Base-by-base conservation (phyloP, 73 alveolate species). In the Paramecium biaurelia region DNA sequence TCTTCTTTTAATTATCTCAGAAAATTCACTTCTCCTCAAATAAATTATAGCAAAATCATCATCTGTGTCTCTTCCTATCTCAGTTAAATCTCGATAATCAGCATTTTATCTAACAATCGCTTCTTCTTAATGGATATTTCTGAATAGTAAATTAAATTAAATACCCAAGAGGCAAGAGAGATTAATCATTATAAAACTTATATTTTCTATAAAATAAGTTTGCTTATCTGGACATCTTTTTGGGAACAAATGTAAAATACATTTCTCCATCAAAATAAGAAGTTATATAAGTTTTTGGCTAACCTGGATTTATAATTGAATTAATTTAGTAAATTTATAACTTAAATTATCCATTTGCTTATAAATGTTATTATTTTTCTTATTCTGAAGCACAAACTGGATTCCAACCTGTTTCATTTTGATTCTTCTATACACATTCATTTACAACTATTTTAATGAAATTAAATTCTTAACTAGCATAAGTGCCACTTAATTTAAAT, bases 221-320 rank as follows among this genome's bases (percentile, higher is more conserved):
- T 1, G 87, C 87, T 74, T 74, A 37, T 34, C 87, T 28, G n/a
- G 87, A 74, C 37, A 74, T 32, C 68, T 74, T 37, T 20, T 74
- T 74, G 15, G 87, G 87, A 34, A 74, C 67, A 74, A 74, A 74
- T 41, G 87, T 74, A 74, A 74, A 74, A n/a, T 74, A 74, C 87
- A 74, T 74, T 23, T 34, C 87, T 12, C 38, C 87, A 34, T 74
- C 87, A 67, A 74, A 37, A 34, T 74, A 74, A 3, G 87, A 1
- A 3, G 14, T 21, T 8, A 35, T 26, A 37, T 74, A 74, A 0
- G 37, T 11, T 12, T 15, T 15, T 4, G 87, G 34, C 10, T 28
- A 37, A 18, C 37, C 20, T 34, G 87, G 87, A 74, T 74, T 74
- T 34, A 74, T 30, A 28, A 74, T 30, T 6, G 35, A 37, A 74